Evolutionary conservation across 306 rosid genomes (phyloP), one percentile per base, ranked within the genome.

Genomic region (Spatholobus suberectus): DNA sequence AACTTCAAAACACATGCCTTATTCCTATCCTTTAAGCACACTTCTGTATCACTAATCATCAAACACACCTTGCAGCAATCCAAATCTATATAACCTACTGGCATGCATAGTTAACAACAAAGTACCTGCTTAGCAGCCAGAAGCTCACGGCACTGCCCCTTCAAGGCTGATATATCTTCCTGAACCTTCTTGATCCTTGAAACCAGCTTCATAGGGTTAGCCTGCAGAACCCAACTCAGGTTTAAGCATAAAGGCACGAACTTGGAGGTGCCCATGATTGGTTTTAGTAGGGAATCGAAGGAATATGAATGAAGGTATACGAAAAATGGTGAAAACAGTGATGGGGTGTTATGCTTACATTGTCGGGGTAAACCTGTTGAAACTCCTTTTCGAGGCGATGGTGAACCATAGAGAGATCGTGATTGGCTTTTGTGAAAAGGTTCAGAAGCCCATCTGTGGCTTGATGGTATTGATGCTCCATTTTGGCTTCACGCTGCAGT

Each of bases 121-220:
- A 55, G 55, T 12, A 91, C 98, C 95, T 95, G 98, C 41, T 95
- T 95, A 47, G 98, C 98, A 2, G 91, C 86, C 9, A 95, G 85
- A 85, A 95, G 97, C 55, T 90, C 86, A 7, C 87, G 98, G 75
- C 97, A 95, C 81, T 92, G 91, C n/a, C 87, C 97, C 83, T 92
- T 83, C 93, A 95, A 72, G 21, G 44, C 84, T 62, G 89, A 78
- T 49, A 95, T 38, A 74, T 95, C 96, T 74, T 90, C 91, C 37
- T 89, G 98, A 71, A 93, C 55, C 83, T 89, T 95, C 86, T 92
- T 95, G 0, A 95, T 85, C 72, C 98, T 89, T 3, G 91, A 91
- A 38, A 89, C 98, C 62, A 93, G 82, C 85, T 93, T 93, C 92
- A 90, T 91, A 27, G 98, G 98, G 85, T 95, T 95, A 40, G 91